Percentiles rank a stretch among this genome's conserved stretches.
phyloP scores from a whole-genome alignment of 2,329 filamentous ascomycete species.

The Meredithiella fracta region DNA sequence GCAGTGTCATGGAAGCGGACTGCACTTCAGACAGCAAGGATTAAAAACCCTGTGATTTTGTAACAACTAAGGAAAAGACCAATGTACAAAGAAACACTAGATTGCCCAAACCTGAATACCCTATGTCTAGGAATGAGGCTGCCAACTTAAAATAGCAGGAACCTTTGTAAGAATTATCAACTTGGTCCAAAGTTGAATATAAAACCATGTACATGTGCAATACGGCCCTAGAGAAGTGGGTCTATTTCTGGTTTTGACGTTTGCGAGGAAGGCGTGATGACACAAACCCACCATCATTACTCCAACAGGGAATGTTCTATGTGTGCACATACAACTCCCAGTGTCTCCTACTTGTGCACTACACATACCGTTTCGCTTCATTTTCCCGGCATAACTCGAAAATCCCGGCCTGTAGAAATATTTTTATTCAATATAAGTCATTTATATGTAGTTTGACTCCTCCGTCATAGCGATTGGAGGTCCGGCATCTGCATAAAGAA shows the following conservation, averaged over 20 bases:
- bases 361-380: slow-evolving; percentile 13
- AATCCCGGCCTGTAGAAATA: neutral
- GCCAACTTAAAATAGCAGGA: too few relatives aligned
- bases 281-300: slow-evolving; percentile 1
- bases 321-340: neutral
- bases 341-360: slow-evolving; percentile 3
- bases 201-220: neutral
- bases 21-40: too few relatives aligned
- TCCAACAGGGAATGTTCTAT: neutral
- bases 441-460: neutral
- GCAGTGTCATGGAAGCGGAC: too few relatives aligned
- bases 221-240: neutral
- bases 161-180: too few relatives aligned
- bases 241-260: neutral
- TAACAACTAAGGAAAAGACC: too few relatives aligned
- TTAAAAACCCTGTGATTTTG: too few relatives aligned
- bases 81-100: too few relatives aligned
- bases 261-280: neutral
- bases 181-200: too few relatives aligned
- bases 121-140: too few relatives aligned
- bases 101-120: too few relatives aligned
- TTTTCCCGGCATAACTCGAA: slow-evolving; percentile 10
- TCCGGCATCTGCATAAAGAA: neutral
- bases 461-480: neutral
- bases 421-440: neutral